Base-by-base conservation (phyloP, 805 yeast genomes). In the Wickerhamiella musiphila region DNA sequence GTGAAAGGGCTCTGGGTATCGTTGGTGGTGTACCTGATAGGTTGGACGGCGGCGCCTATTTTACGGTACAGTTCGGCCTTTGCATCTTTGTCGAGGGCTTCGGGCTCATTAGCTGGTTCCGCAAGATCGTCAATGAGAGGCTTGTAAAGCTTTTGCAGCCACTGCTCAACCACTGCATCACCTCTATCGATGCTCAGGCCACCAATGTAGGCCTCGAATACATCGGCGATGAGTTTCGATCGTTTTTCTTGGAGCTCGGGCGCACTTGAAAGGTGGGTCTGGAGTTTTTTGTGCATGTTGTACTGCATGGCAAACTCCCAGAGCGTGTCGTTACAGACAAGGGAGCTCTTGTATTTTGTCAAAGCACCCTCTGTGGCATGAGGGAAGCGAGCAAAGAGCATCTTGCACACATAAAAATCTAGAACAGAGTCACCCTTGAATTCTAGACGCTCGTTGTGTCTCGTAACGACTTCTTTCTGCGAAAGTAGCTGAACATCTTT, bases 151-250 rank as follows among this genome's bases (percentile, higher is more conserved):
- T 41, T 39, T 6, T 29, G 26, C 7, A 58, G 43, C 60, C 61
- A 60, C 6, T 42, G 21, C 11, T 44, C 43, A 2, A 48, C 52
- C 3, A 38, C 42, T 1, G 33, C 31, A 4, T 43, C 41, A 6
- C 57, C 58, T 10, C 36, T 28, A 23, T 45, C 42, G 6, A 43
- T 27, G 7, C 43, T 65, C 20, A 86, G 53, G 0, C 92, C 98
- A 5, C 94, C 96, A 28, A 90, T 64, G 43, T 86, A 86, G 0
- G 96, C 94, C 54, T 90, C 98, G 49, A 86, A 79, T 0, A 78
- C 71, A 60, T 86, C 98, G 0, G 96, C 94, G 46, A 66, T 66
- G 4, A 78, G 58, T 48, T 90, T 90, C 40, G 66, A 38, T 24
- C 36, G 41, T 18, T 35, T 37, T 4, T 36, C 42, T 8, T 44